A percentile compares a stretch with the other conserved stretches of the same genome.
Evolutionary conservation across 345 rosid species (phyloP).

Genomic region (Camelina sativa): DNA sequence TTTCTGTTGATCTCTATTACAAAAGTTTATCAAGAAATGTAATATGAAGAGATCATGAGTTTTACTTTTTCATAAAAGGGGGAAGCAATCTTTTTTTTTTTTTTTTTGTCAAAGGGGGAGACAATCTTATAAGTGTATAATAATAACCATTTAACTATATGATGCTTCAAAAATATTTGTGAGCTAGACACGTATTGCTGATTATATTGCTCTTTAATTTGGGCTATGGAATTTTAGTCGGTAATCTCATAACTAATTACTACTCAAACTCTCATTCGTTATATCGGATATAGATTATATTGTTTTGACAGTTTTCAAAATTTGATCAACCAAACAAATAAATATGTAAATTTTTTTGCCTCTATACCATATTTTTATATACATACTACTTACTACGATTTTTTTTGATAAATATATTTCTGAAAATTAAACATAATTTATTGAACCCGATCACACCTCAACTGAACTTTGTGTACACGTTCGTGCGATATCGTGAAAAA

Average conservation of each 20-base stretch:
- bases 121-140: not conserved
- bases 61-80: slow-evolving; percentile 13
- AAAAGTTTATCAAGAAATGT: slow-evolving; percentile 34
- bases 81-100: not conserved
- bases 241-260: too few relatives aligned
- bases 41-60: slow-evolving; percentile 31
- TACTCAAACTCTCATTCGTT: too few relatives aligned
- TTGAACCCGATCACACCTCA: not conserved
- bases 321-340: too few relatives aligned
- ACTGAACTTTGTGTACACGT: not conserved
- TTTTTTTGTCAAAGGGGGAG: not conserved
- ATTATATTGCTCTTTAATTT: not conserved
- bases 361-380: too few relatives aligned
- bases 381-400: not conserved
- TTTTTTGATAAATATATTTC: not conserved
- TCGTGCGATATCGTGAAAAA: slow-evolving; percentile 23
- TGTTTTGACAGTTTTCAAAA: not conserved
- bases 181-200: not conserved
- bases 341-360: too few relatives aligned
- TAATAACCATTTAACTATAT: not conserved
- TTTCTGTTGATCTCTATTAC: slow-evolving; percentile 25
- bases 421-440: not conserved
- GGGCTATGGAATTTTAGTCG: not conserved
- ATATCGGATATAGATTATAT: too few relatives aligned
- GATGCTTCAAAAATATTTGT: not conserved